Conservation (phyloP, 2,329 filamentous ascomycete genomes). For the Aspergillus japonicus region DNA sequence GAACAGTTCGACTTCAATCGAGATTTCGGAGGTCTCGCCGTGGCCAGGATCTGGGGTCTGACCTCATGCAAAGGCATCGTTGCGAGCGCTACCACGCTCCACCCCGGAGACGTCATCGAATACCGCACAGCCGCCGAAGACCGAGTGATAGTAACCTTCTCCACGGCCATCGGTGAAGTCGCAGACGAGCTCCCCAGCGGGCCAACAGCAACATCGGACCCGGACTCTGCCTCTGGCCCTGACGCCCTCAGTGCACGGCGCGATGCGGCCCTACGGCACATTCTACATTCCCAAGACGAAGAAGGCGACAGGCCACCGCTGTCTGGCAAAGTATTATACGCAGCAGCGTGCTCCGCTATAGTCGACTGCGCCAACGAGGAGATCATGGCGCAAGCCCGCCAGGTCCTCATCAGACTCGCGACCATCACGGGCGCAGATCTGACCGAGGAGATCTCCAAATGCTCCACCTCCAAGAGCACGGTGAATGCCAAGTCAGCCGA, state of each 20-base stretch:
- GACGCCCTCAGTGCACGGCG: slow-evolving; percentile 20
- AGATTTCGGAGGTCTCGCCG: slow-evolving; percentile 50
- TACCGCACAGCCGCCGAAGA: slow-evolving; percentile 53
- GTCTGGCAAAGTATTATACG: slow-evolving; percentile 35
- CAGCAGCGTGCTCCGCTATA: slow-evolving; percentile 38
- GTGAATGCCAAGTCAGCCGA: slow-evolving; percentile 27
- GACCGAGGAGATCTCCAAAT: slow-evolving; percentile 33
- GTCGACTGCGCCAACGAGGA: slow-evolving; percentile 25
- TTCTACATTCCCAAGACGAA: slow-evolving; percentile 24
- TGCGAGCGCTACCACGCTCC: slow-evolving; percentile 52
- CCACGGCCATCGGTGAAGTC: slow-evolving; percentile 17
- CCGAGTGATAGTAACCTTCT: slow-evolving; percentile 41
- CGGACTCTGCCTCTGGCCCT: slow-evolving; percentile 8
- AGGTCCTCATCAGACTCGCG: slow-evolving; percentile 29
- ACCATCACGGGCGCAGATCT: slow-evolving; percentile 30
- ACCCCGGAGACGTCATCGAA: slow-evolving; percentile 59
- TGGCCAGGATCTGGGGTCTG: slow-evolving; percentile 56
- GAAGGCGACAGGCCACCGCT: slow-evolving; percentile 19
- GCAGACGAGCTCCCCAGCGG: not conserved
- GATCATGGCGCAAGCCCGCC: slow-evolving; percentile 26
- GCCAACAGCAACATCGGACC: not conserved
- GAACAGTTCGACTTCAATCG: slow-evolving; percentile 50
- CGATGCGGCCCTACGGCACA: slow-evolving; percentile 28
- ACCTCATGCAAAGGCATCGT: slow-evolving; percentile 49
- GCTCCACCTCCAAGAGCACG: slow-evolving; percentile 12